Conservation (phyloP, 306 rosid genomes). For the Urtica urens region DNA sequence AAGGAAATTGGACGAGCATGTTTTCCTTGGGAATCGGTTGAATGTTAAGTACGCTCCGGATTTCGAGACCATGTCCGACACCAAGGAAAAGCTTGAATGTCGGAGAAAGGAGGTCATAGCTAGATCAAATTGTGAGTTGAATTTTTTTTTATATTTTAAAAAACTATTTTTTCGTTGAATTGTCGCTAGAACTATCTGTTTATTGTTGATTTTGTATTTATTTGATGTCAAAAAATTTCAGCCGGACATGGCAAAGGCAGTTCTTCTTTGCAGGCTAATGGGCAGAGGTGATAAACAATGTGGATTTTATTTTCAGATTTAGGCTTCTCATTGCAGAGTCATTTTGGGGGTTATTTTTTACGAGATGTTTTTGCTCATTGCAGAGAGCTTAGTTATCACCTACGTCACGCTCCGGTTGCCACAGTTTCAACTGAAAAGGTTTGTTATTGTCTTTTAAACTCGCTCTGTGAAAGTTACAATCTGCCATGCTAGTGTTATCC, state of each 20-base stretch:
- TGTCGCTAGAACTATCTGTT: too few species aligned
- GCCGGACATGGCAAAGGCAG: conserved; percentile 46
- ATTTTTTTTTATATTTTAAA: background rate
- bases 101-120: conserved; percentile 71
- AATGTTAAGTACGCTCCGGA: conserved; percentile 72
- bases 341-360: background rate
- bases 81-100: conserved; percentile 69
- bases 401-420: conserved; percentile 24
- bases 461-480: too few species aligned
- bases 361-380: conserved; percentile 8
- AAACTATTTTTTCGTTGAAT: background rate
- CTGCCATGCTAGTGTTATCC: too few species aligned
- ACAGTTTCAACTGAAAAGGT: conserved; percentile 67
- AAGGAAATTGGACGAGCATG: conserved; percentile 66
- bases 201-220: too few species aligned
- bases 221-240: conserved; percentile 22
- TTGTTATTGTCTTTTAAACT: conserved; percentile 25
- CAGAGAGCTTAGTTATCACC: conserved; percentile 15
- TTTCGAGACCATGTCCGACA: conserved; percentile 56
- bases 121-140: conserved; percentile 44
- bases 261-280: conserved; percentile 17
- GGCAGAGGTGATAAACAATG: conserved; percentile 24
- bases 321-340: background rate
- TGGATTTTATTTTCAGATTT: background rate
- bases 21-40: conserved; percentile 70